Evolutionary conservation across 2,329 filamentous ascomycete genomes (phyloP).

Genomic region (Lecanoromycetidae sp.): DNA sequence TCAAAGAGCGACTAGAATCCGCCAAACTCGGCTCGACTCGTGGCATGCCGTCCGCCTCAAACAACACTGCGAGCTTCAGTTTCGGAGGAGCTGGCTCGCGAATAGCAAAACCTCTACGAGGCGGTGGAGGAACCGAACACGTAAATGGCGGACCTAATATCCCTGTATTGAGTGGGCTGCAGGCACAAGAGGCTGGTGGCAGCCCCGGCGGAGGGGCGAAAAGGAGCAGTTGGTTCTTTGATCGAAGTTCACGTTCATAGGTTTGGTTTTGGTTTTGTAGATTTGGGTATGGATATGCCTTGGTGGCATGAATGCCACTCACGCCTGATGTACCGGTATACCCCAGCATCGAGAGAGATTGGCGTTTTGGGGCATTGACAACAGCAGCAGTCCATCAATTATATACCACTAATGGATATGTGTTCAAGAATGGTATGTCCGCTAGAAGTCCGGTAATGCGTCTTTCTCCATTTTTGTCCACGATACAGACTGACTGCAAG

Average conservation of each 20-base stretch:
- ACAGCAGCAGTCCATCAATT: neutral
- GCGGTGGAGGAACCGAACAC: constrained; percentile 26
- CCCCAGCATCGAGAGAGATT: constrained; percentile 6
- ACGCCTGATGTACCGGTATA: constrained; percentile 4
- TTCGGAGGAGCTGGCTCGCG: constrained; percentile 46
- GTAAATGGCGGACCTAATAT: constrained; percentile 26
- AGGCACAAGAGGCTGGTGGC: constrained; percentile 56
- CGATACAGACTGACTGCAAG: no score
- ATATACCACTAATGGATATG: neutral
- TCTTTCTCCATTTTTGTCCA: no score
- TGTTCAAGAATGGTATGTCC: no score
- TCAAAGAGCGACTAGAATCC: constrained; percentile 94
- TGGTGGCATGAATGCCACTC: neutral
- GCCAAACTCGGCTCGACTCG: constrained; percentile 86
- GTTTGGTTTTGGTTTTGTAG: neutral
- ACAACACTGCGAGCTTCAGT: constrained; percentile 58
- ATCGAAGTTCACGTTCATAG: constrained; percentile 19
- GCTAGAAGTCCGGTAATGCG: neutral
- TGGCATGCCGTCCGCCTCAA: constrained; percentile 55
- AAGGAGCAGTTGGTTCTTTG: constrained; percentile 45
- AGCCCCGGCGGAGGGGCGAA: constrained; percentile 43
- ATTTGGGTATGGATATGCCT: constrained; percentile 4
- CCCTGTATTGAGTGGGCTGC: constrained; percentile 34
- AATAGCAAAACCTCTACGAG: constrained; percentile 54
- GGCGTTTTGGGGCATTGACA: neutral